A percentile compares a stretch with the other conserved stretches of the same genome.
These are phyloP conservation scores for Kickxella alabastrina DNA, from an alignment of 192 early-diverging fungal genomes.

Conservation along the genomic window DNA sequence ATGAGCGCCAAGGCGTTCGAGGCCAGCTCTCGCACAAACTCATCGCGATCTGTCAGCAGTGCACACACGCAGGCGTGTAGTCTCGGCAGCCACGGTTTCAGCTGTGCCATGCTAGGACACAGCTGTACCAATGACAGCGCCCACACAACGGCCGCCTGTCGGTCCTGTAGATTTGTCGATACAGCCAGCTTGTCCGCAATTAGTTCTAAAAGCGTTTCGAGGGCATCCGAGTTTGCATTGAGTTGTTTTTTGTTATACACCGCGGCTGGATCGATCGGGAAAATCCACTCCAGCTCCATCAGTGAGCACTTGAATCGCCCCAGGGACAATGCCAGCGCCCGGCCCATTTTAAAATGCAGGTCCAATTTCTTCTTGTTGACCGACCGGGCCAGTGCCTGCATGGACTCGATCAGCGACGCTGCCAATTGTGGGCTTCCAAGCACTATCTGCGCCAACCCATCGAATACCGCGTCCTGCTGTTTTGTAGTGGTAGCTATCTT, in stretches of 20 bases:
- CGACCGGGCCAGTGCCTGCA: constrained; percentile 56
- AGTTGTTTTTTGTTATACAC: constrained; percentile 18
- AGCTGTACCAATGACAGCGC: constrained; percentile 28
- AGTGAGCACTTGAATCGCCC: constrained; percentile 37
- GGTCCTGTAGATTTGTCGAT: constrained; percentile 29
- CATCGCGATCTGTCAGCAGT: constrained; percentile 80
- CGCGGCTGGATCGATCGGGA: constrained; percentile 18
- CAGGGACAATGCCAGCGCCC: constrained; percentile 58
- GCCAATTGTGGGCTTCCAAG: constrained; percentile 39
- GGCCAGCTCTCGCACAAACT: constrained; percentile 37
- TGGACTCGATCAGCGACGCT: constrained; percentile 33
- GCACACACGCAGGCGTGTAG: constrained; percentile 77
- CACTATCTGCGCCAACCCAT: constrained; percentile 65
- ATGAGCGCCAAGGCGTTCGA: constrained; percentile 33
- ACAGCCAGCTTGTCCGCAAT: constrained; percentile 16
- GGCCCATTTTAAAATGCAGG: constrained; percentile 80
- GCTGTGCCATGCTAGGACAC: constrained; percentile 16
- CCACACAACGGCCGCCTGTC: constrained; percentile 44
- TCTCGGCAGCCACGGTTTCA: constrained; percentile 51
- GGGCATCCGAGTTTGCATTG: constrained; percentile 9
- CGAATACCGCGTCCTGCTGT: constrained; percentile 69
- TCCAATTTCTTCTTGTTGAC: constrained; percentile 74
- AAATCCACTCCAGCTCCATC: constrained; percentile 21
- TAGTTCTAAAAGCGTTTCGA: constrained; percentile 13
- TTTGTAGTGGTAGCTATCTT: constrained; percentile 70